These are phyloP conservation scores for Ustilago sp. DNA, from an alignment of 1,284 basidiomycete genomes.

Conservation along the genomic window DNA sequence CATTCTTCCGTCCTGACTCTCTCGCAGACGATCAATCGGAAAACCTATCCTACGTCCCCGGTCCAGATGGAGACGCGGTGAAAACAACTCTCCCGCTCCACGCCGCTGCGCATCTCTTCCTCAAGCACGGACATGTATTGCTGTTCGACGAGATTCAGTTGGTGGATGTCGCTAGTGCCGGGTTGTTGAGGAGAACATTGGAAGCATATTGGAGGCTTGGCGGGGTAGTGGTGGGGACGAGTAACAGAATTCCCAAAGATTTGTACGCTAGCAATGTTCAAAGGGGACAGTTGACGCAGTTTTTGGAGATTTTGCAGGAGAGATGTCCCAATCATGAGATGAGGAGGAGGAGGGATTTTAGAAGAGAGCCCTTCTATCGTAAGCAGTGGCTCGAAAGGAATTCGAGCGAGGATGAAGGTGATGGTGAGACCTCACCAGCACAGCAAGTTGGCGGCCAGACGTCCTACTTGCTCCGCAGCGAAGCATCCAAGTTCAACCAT, in stretches of 20 bases:
- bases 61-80: conserved; percentile 50
- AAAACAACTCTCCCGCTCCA: conserved; percentile 70
- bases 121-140: conserved; percentile 74
- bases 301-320: conserved; percentile 76
- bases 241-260: conserved; percentile 77
- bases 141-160: conserved; percentile 81
- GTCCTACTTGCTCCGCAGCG: conserved; percentile 52
- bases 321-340: conserved; percentile 77
- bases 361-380: conserved; percentile 68
- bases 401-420: neutral
- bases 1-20: conserved; percentile 59
- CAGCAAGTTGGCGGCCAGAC: conserved; percentile 6
- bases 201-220: conserved; percentile 82
- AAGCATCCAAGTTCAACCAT: conserved; percentile 40
- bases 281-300: conserved; percentile 73
- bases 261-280: conserved; percentile 80
- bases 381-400: conserved; percentile 47
- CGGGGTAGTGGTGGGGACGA: conserved; percentile 76
- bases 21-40: conserved; percentile 25
- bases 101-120: conserved; percentile 73
- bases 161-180: conserved; percentile 77
- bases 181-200: conserved; percentile 77
- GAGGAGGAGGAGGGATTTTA: conserved; percentile 69
- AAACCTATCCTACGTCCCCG: conserved; percentile 33
- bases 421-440: neutral